A percentile compares a stretch with the other conserved stretches of the same genome.
Evolutionary conservation across 2,329 filamentous ascomycete genomes (phyloP).

Genomic region (Alternaria alternata): DNA sequence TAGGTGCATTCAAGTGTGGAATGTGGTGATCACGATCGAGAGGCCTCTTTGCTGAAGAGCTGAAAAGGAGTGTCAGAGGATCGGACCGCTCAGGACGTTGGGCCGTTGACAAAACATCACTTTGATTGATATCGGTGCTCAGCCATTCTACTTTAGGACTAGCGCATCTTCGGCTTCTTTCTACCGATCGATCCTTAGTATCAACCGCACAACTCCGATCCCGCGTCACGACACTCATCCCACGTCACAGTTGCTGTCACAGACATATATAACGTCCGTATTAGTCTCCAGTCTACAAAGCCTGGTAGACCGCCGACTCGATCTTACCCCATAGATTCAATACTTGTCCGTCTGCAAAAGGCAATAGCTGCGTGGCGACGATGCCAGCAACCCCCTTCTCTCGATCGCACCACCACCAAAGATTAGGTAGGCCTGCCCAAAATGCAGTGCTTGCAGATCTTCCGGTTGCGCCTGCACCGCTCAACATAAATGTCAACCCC

Average conservation of each 20-base stretch:
- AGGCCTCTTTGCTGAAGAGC: not conserved
- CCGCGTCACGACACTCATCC: not conserved
- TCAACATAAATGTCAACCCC: slow-evolving; percentile 3
- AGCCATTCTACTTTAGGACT: not conserved
- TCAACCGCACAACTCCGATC: not conserved
- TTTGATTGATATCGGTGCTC: slow-evolving; percentile 7
- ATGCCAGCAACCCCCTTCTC: slow-evolving; percentile 1
- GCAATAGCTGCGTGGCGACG: not conserved
- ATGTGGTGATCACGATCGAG: not conserved
- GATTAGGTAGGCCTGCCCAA: slow-evolving; percentile 6
- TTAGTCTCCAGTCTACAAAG: not conserved
- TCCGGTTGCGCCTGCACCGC: not conserved
- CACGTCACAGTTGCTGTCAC: not conserved
- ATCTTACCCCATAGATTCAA: not conserved
- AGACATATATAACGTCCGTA: not conserved
- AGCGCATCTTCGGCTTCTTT: not conserved
- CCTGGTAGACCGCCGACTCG: not conserved
- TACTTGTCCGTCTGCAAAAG: not conserved
- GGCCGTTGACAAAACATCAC: not conserved
- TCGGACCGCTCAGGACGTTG: not conserved
- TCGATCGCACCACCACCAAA: slow-evolving; percentile 9
- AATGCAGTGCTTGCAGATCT: not conserved
- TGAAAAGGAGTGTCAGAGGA: not conserved
- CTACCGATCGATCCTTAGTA: not conserved
- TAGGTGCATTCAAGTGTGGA: not conserved